Base-by-base conservation (phyloP, 495 filamentous ascomycete genomes). In the Penicillium pulvis region DNA sequence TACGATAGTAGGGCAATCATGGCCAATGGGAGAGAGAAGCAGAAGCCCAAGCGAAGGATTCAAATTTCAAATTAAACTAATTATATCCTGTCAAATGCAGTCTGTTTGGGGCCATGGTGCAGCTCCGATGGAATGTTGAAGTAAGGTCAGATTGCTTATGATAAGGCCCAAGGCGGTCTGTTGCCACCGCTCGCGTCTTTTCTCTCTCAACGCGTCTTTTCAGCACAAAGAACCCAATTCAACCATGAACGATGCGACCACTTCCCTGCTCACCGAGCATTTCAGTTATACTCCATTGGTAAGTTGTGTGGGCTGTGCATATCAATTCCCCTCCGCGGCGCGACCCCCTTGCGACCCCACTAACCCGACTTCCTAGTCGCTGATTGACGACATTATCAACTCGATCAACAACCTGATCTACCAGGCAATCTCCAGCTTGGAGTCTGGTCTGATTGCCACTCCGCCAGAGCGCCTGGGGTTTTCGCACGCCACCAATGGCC, bases 321-420 rank as follows among this genome's bases (percentile, higher is more conserved):
- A 41, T 56, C 44, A 30, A 6, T 31, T 11, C 44, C 43, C 20
- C 17, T 11, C n/a, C 20, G 10, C 6, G 41, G 19, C 35, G 36
- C 11, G 9, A 19, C 8, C 26, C 36, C 56, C 56, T 42, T 46
- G 31, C 57, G 33, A 66, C 52, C 57, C 46, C 56, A 63, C 72
- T 72, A 50, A 71, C 60, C 35, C 12, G 19, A n/a, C 47, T 20
- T 48, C 54, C 46, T 59, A 96, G 93, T 88, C 88, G 59, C 83
- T 98, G 23, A 87, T 98, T 69, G 94, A 98, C 81, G 94, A 98
- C 69, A 90, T 98, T 59, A 96, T 98, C 76, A 97, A 98, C 79
- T 87, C 87, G 58, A 85, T 97, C 65, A 98, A 98, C 78, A 88
- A 90, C 55, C 79, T 97, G 65, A 86, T 91, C 64, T 93, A 93